Base-by-base conservation (phyloP, 805 yeast species). In the Hanseniaspora thailandica region DNA sequence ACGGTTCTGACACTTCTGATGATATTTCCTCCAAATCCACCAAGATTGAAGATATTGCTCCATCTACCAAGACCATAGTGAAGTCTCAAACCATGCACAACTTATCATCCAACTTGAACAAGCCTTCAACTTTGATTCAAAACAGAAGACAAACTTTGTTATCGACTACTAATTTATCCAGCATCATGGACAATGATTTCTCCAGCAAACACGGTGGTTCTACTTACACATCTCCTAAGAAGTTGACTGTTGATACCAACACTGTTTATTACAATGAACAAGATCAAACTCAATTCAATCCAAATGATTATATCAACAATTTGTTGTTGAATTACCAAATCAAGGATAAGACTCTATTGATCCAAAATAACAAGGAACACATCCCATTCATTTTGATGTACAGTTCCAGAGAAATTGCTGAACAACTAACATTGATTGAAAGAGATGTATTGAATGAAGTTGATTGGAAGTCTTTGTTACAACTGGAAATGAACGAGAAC, bases 401-500 rank as follows among this genome's bases (percentile, higher is more conserved):
- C 64, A 80, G 76, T 54, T 80, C 96, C 1, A 67, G 71, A 53
- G 69, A 76, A 0, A 67, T 93, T 30, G 88, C 94, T 5, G 77
- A 81, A 57, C 97, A 90, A 58, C 73, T 90, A 66, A 90, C 97
- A 0, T 64, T 86, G 47, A 84, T 90, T 57, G 98, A 93, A 65
- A 73, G 81, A 51, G 97, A 93, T 65, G 76, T 88, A 41, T 66
- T 89, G 22, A 75, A 78, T 50, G 96, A 87, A 61, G 76, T 93
- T 38, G 97, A 90, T 65, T 90, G 97, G 97, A 82, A 80, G 60
- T 96, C 87, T 59, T 72, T 90, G 43, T 73, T 89, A 41, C 89
- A 86, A 57, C 69, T 85, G 57, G 75, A 78, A 47, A 84, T 95
- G 87, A 77, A 78, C 50, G 76, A 76, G 55, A 78, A 80, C 34